A percentile compares a stretch with the other conserved stretches of the same genome.
Evolutionary conservation across 495 filamentous ascomycete genomes (phyloP).

Genomic region (Aspergillus ellipticus): DNA sequence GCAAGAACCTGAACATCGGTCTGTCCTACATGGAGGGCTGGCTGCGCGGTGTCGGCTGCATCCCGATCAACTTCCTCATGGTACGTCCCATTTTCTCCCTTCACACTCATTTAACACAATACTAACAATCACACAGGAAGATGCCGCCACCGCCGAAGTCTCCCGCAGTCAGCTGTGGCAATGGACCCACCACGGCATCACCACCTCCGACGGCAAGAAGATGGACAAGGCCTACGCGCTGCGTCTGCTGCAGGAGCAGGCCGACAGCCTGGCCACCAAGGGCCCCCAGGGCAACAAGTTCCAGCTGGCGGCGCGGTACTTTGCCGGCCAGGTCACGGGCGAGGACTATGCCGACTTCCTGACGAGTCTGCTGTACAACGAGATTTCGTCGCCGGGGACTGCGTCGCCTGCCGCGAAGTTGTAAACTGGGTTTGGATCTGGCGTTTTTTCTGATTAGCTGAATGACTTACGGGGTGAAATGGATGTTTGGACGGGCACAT

Average conservation of each 20-base stretch:
- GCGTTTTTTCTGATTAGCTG: too few relatives aligned
- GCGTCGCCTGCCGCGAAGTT: slow-evolving; percentile 64
- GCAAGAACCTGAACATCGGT: slow-evolving; percentile 94
- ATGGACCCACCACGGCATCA: slow-evolving; percentile 83
- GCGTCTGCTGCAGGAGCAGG: slow-evolving; percentile 81
- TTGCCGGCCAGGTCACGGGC: slow-evolving; percentile 86
- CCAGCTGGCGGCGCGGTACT: slow-evolving; percentile 86
- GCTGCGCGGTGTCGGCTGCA: slow-evolving; percentile 90
- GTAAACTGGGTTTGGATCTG: slow-evolving; percentile 35
- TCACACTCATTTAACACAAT: not conserved
- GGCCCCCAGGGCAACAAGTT: slow-evolving; percentile 90
- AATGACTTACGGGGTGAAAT: too few relatives aligned
- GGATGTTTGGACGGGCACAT: too few relatives aligned
- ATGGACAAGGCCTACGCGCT: slow-evolving; percentile 90
- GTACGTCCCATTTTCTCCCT: slow-evolving; percentile 24
- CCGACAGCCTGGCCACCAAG: slow-evolving; percentile 67
- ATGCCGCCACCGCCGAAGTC: slow-evolving; percentile 96
- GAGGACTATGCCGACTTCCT: slow-evolving; percentile 98
- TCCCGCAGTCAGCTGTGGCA: slow-evolving; percentile 93
- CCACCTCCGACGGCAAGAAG: slow-evolving; percentile 84
- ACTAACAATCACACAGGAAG: slow-evolving; percentile 56
- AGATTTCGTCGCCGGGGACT: slow-evolving; percentile 83
- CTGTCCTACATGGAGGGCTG: slow-evolving; percentile 98
- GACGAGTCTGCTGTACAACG: slow-evolving; percentile 91
- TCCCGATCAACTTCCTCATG: slow-evolving; percentile 99